Evolutionary conservation across 148 eudicot species (phyloP).

Genomic region (Fagopyrum homotropicum): DNA sequence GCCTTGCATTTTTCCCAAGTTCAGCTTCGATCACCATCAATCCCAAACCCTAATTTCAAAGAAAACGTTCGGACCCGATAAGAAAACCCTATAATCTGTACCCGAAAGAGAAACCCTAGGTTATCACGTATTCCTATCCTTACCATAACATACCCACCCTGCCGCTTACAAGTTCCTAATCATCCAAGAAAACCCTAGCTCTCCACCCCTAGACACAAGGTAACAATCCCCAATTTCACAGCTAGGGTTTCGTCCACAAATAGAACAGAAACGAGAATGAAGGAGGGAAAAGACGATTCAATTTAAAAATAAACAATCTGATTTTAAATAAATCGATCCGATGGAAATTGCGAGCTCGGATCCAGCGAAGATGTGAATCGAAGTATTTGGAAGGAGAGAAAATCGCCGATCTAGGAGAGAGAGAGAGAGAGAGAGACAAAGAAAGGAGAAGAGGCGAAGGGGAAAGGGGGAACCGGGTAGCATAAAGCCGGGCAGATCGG

Average conservation of each 20-base stretch:
- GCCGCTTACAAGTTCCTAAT: background rate
- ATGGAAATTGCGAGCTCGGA: slow-evolving; percentile 7
- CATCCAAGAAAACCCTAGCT: background rate
- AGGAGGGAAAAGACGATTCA: background rate
- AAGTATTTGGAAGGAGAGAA: slow-evolving; percentile 9
- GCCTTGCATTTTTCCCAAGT: slow-evolving; percentile 22
- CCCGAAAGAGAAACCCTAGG: slow-evolving; percentile 9
- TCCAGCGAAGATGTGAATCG: slow-evolving; percentile 13
- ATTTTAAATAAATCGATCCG: slow-evolving; percentile 8
- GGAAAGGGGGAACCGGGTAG: slow-evolving; percentile 11
- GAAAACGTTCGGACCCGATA: background rate
- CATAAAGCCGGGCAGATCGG: slow-evolving; percentile 19
- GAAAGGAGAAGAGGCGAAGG: background rate
- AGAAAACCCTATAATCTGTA: slow-evolving; percentile 6
- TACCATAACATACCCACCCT: background rate
- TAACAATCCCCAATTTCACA: slow-evolving; percentile 9
- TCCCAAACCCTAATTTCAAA: slow-evolving; percentile 16
- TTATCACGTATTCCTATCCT: slow-evolving; percentile 9
- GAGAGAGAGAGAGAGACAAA: background rate
- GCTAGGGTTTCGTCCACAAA: slow-evolving; percentile 15
- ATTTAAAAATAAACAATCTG: background rate
- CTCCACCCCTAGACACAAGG: background rate
- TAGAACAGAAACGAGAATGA: background rate
- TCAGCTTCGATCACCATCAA: slow-evolving; percentile 20
- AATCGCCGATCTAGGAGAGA: slow-evolving; percentile 11